These are phyloP conservation scores for Nephromyces sp. DNA, from an alignment of 169 alveolate species.

Conservation along the genomic window DNA sequence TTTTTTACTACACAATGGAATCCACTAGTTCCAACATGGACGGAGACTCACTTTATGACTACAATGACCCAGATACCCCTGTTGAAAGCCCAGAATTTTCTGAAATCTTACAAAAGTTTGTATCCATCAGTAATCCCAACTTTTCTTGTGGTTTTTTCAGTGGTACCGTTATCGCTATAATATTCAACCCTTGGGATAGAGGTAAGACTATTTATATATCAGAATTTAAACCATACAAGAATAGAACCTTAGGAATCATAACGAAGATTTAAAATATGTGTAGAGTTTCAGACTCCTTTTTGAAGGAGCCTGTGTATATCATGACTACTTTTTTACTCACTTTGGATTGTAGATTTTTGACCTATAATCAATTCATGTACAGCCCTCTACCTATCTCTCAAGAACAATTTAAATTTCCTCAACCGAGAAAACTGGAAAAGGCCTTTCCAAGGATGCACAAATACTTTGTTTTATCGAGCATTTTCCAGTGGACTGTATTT, in stretches of 20 bases:
- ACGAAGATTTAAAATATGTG: neutral
- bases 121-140: conserved; percentile 6
- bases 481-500: conserved; percentile 15
- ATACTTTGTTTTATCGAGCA: conserved; percentile 8
- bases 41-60: too few species aligned
- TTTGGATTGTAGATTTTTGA: neutral
- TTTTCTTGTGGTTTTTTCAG: conserved; percentile 5
- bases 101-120: too few species aligned
- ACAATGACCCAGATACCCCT: too few species aligned
- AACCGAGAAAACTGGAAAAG: conserved; percentile 5
- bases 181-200: conserved; percentile 14
- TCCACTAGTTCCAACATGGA: too few species aligned
- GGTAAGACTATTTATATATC: neutral
- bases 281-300: neutral
- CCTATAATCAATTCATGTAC: neutral
- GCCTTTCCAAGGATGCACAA: conserved; percentile 7
- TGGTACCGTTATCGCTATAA: neutral
- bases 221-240: neutral
- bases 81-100: too few species aligned
- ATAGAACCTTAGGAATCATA: neutral
- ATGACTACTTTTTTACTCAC: neutral
- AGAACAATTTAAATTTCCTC: neutral
- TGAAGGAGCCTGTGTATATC: neutral
- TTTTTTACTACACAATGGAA: too few species aligned
- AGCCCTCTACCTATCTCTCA: conserved; percentile 22